A percentile compares a stretch with the other conserved stretches of the same genome.
Conservation (phyloP, 306 rosid genomes). For the Myrica gale region DNA sequence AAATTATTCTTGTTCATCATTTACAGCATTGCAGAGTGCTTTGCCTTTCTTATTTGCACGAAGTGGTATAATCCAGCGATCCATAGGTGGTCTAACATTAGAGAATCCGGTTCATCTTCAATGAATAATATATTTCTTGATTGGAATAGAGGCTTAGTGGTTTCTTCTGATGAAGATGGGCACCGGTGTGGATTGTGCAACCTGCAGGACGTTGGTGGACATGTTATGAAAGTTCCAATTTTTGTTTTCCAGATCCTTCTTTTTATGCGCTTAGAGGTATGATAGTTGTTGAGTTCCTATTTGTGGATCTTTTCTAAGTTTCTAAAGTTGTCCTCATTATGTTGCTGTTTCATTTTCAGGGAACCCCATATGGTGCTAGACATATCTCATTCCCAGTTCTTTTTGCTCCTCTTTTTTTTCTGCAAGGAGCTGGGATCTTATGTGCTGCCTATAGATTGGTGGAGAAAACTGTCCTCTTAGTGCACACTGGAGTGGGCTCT, state of each 20-base stretch:
- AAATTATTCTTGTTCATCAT: slow-evolving; percentile 27
- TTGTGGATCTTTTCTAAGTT: slow-evolving; percentile 10
- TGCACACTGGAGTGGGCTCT: slow-evolving; percentile 44
- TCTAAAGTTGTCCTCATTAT: slow-evolving; percentile 15
- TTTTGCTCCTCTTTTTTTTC: slow-evolving; percentile 66
- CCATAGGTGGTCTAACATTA: slow-evolving; percentile 58
- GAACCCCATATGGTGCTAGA: slow-evolving; percentile 53
- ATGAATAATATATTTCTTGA: slow-evolving; percentile 56
- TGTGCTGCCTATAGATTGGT: slow-evolving; percentile 67
- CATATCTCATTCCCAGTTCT: slow-evolving; percentile 44
- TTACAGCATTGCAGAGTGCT: slow-evolving; percentile 92
- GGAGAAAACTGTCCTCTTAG: slow-evolving; percentile 65
- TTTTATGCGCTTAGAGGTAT: slow-evolving; percentile 83
- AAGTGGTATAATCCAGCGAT: slow-evolving; percentile 94
- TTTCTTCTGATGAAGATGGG: slow-evolving; percentile 61
- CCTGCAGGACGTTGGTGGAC: slow-evolving; percentile 85
- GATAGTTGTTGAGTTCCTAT: slow-evolving; percentile 1
- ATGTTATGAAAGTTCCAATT: slow-evolving; percentile 81
- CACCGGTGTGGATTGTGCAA: slow-evolving; percentile 53
- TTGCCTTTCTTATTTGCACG: slow-evolving; percentile 93
- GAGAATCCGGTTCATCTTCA: slow-evolving; percentile 63
- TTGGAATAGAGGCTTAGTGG: slow-evolving; percentile 70
- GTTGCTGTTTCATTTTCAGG: slow-evolving; percentile 46
- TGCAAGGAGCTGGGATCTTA: slow-evolving; percentile 84
- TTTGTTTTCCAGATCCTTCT: slow-evolving; percentile 71